These are phyloP conservation scores for Ambrosiella xylebori DNA, from an alignment of 2,329 filamentous ascomycete species.

Conservation along the genomic window DNA sequence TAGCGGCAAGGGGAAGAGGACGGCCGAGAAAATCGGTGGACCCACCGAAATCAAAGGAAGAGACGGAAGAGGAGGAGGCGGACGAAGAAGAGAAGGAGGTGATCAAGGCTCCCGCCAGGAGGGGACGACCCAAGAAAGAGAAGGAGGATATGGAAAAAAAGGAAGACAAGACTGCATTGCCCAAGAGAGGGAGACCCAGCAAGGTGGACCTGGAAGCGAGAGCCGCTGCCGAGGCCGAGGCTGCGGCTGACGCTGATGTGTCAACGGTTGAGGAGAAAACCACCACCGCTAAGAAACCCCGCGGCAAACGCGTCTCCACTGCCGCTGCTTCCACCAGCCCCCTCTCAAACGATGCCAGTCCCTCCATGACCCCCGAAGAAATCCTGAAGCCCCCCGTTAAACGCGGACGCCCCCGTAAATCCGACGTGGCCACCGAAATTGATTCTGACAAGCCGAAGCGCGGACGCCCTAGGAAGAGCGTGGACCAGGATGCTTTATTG, in stretches of 20 bases:
- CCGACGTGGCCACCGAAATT: not conserved
- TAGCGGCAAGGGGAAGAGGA: slow-evolving; percentile 4
- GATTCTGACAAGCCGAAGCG: slow-evolving; percentile 1
- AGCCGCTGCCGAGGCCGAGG: not conserved
- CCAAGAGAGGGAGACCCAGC: not conserved
- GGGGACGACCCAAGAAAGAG: not conserved
- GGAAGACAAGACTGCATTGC: not conserved
- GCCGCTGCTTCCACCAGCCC: not conserved
- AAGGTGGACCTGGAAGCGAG: not conserved
- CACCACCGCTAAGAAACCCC: not conserved
- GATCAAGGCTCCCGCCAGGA: not conserved
- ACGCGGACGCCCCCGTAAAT: slow-evolving; percentile 1
- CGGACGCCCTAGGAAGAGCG: slow-evolving; percentile 8
- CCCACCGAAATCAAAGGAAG: not conserved
- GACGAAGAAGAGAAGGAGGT: slow-evolving; percentile 13
- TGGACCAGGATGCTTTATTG: not conserved
- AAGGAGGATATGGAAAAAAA: not conserved
- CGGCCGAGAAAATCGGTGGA: slow-evolving; percentile 16
- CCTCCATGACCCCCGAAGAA: not conserved
- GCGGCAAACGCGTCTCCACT: not conserved
- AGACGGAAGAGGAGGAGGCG: slow-evolving; percentile 3
- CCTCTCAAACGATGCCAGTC: not conserved
- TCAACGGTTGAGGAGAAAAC: not conserved
- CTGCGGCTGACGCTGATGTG: not conserved
- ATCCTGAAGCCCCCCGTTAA: not conserved